A percentile compares a stretch with the other conserved stretches of the same genome.
Evolutionary conservation across 83 land plant species (phyloP).

Genomic region (Thuja plicata): DNA sequence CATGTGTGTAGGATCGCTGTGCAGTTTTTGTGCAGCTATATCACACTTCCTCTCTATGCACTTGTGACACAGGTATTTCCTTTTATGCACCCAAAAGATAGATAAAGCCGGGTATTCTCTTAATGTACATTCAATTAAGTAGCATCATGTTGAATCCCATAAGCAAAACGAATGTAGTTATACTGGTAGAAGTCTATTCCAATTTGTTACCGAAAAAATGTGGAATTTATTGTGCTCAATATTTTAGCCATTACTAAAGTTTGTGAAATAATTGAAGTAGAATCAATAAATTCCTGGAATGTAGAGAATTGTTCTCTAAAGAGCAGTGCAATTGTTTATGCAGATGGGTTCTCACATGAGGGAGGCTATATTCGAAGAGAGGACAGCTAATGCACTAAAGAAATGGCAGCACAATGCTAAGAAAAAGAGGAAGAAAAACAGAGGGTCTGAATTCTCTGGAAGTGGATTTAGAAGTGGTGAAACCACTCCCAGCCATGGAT

Average conservation of each 20-base stretch:
- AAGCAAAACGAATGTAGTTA: neutral
- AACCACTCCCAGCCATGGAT: constrained; percentile 25
- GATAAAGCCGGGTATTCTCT: too few species aligned
- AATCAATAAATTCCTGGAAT: neutral
- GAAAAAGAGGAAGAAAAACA: constrained; percentile 26
- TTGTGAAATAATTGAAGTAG: neutral
- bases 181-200: neutral
- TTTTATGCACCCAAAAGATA: neutral
- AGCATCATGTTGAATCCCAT: neutral
- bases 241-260: too few species aligned
- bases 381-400: constrained; percentile 36
- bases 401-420: constrained; percentile 55
- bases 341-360: constrained; percentile 78
- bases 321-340: neutral
- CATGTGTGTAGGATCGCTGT: constrained; percentile 34
- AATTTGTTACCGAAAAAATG: neutral
- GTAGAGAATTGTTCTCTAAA: constrained; percentile 6
- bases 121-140: neutral
- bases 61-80: constrained; percentile 55
- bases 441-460: neutral
- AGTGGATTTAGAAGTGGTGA: constrained; percentile 14
- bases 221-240: neutral
- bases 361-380: constrained; percentile 45
- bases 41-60: constrained; percentile 61
- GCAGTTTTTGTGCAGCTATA: constrained; percentile 18